Percentiles rank a stretch among this genome's conserved stretches.
Conservation (phyloP, 352 stramenopile genomes). For the Halophytophthora polymorphica region DNA sequence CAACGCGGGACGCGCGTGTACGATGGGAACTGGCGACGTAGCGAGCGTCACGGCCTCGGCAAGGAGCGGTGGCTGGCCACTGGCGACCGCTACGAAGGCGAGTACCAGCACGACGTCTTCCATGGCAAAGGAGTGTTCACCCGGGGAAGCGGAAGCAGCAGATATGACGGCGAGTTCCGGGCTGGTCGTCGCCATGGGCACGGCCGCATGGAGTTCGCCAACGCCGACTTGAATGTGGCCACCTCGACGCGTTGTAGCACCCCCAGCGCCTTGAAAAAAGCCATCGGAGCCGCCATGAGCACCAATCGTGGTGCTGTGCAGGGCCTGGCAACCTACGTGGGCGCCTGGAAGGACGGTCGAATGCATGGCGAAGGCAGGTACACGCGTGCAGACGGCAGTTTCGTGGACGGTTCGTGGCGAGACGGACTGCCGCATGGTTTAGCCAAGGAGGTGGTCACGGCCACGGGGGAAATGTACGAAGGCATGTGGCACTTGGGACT, state of each 20-base stretch:
- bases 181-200: conserved; percentile 47
- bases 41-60: conserved; percentile 46
- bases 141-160: conserved; percentile 33
- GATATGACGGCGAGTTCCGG: conserved; percentile 63
- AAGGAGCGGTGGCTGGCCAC: conserved; percentile 54
- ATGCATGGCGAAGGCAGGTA: conserved; percentile 76
- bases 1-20: conserved; percentile 46
- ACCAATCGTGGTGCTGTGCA: not conserved
- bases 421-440: conserved; percentile 55
- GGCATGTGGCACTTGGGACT: conserved; percentile 50
- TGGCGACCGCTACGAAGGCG: conserved; percentile 62
- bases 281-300: conserved; percentile 13
- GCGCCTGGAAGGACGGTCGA: conserved; percentile 53
- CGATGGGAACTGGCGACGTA: conserved; percentile 58
- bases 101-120: conserved; percentile 52
- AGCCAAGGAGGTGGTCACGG: conserved; percentile 45
- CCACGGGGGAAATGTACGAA: conserved; percentile 52
- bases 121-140: conserved; percentile 53
- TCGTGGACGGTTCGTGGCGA: conserved; percentile 66
- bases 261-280: conserved; percentile 14
- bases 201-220: conserved; percentile 61
- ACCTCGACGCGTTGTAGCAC: not conserved
- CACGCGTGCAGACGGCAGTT: conserved; percentile 48
- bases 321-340: conserved; percentile 41
- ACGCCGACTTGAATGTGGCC: not conserved